phyloP scores from a whole-genome alignment of 2,329 filamentous ascomycete species.

The Fusarium ambrosium region DNA sequence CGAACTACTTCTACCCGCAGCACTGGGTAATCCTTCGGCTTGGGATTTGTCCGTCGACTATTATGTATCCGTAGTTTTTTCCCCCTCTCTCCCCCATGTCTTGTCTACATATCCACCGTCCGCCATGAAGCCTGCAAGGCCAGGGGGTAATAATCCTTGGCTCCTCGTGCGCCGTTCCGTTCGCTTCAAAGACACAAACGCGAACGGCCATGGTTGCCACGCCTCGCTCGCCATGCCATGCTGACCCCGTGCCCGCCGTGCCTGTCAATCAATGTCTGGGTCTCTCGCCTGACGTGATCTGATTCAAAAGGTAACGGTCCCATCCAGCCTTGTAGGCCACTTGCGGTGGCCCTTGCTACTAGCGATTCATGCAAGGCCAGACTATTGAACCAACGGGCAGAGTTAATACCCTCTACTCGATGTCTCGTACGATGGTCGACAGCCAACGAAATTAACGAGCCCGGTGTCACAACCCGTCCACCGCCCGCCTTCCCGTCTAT shows the following conservation, averaged over 20 bases:
- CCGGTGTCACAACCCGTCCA: not conserved
- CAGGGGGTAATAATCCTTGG: slow-evolving; percentile 15
- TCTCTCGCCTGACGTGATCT: slow-evolving; percentile 26
- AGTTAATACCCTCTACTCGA: not conserved
- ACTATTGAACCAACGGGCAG: slow-evolving; percentile 29
- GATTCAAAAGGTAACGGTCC: slow-evolving; percentile 5
- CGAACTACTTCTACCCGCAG: not conserved
- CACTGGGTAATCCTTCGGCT: not conserved
- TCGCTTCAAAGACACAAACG: not conserved
- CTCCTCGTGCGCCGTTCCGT: slow-evolving; percentile 12
- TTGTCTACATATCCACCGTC: slow-evolving; percentile 4
- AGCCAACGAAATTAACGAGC: slow-evolving; percentile 32
- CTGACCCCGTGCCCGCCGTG: not conserved
- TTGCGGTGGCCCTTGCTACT: slow-evolving; percentile 3
- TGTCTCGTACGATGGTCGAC: slow-evolving; percentile 20
- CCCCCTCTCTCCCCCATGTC: not conserved
- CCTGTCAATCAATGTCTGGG: not conserved
- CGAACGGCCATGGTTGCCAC: not conserved
- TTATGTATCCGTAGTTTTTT: not conserved
- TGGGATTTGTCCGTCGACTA: not conserved
- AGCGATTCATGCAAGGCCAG: slow-evolving; percentile 33
- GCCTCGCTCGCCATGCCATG: not conserved
- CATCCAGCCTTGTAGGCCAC: slow-evolving; percentile 12
- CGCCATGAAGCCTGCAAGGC: slow-evolving; percentile 14
- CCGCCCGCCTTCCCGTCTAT: not conserved